Evolutionary conservation across 352 stramenopile genomes (phyloP), one percentile per base, ranked within the genome.

Genomic region (Pythium rhizo-oryzae): DNA sequence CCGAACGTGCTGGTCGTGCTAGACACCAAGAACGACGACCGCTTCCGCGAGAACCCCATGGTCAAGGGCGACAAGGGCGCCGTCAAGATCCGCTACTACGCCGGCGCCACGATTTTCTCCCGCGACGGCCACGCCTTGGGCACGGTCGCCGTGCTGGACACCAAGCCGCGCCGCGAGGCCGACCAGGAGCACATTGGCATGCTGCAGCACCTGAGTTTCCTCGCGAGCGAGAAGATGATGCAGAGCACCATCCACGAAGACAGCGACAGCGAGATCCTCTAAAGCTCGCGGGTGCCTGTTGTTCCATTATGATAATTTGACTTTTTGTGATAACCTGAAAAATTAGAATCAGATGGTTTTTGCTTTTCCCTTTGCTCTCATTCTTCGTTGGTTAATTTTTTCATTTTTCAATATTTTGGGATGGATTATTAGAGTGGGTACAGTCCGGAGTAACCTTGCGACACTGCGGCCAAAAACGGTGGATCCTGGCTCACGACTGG

Each of bases 1-100:
- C 81, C 84, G 1, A 91, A 70, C 60, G 85, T 92, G 44, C 67
- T 96, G 21, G 88, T 96, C 30, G 85, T 96, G 61, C 72, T 93
- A 23, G 88, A 96, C 64, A 93, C 88, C 12, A 93, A 93, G 75
- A 89, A 82, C 46, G 88, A 96, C 72, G 85, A 92, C 33, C 86
- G 86, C 0, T 96, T 96, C 72, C 82, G 85, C 9, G 82, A 96
- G 54, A 96, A 96, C 72, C 88, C 88, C 23, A 93, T 96, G 82
- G 88, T 94, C 33, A 93, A 92, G 63, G 88, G 86, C 53, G 81
- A 92, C 39, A 93, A 93, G 57, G 84, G 85, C 23, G 81, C 86
- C 3, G 84, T 90, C 33, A 96, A 96, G 72, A 94, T 96, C 66
- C 82, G 86, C 62, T 96, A 94, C 69, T 96, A 96, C 65, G 84